Conservation (phyloP, 2,329 filamentous ascomycete species). For the Zymoseptoria ardabiliae region DNA sequence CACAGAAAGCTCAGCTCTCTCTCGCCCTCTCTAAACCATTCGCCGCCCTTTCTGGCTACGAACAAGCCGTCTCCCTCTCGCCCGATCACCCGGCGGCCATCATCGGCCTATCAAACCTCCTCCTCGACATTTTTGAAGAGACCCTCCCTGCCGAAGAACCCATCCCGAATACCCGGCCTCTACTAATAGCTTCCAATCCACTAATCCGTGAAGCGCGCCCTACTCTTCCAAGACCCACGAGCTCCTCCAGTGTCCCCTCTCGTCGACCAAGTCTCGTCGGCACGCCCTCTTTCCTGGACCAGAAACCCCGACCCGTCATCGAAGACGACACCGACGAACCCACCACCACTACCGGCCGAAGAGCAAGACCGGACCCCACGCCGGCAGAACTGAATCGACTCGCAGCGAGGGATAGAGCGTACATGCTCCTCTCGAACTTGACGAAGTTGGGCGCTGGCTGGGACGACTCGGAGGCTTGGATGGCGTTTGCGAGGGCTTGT, state of each 20-base stretch:
- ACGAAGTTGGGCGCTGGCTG: conserved; percentile 82
- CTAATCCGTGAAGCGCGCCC: conserved; percentile 17
- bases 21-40: conserved; percentile 56
- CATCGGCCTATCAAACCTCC: conserved; percentile 72
- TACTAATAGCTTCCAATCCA: conserved; percentile 14
- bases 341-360: not conserved
- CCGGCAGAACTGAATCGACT: conserved; percentile 71
- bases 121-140: conserved; percentile 77
- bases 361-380: conserved; percentile 32
- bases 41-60: conserved; percentile 68
- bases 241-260: conserved; percentile 11
- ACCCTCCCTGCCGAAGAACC: conserved; percentile 52
- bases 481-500: conserved; percentile 74
- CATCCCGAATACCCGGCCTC: conserved; percentile 29
- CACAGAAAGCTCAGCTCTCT: conserved; percentile 60
- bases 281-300: not conserved
- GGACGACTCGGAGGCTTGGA: conserved; percentile 93
- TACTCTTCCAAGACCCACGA: conserved; percentile 11
- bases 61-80: conserved; percentile 70
- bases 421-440: conserved; percentile 69
- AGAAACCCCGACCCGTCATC: not conserved
- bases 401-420: conserved; percentile 84
- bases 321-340: not conserved
- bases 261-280: conserved; percentile 9
- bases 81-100: conserved; percentile 74